Evolutionary conservation across 495 filamentous ascomycete species (phyloP), one percentile per base, ranked within the genome.

Genomic region (Hypoxylon lienhwacheense): DNA sequence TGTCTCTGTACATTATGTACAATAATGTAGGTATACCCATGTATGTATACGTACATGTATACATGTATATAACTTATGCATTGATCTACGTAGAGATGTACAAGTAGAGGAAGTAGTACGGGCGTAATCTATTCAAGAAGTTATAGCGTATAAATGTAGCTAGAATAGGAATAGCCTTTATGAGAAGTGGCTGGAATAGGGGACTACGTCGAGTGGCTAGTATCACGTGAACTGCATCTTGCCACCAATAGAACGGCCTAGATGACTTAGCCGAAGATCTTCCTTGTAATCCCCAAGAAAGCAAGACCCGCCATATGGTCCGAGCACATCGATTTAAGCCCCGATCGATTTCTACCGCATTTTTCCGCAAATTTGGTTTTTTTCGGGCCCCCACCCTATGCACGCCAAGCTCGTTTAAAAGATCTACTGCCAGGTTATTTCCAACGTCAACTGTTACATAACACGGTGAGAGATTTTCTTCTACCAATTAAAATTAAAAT

Each of bases 321-420:
- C 51, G 39, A 61, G 52, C 32, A 31, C 17, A 1, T 36, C 39
- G 52, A 61, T 56, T 56, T 37, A 61, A 48, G n/a, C n/a, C 50
- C 64, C 57, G 60, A 64, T 64, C 55, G 49, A 40, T 48, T 47
- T 47, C 19, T 22, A 44, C 20, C 44, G 8, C 28, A n/a, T 31
- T 31, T n/a, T 11, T 31, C 28, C n/a, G n/a, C n/a, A n/a, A n/a
- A n/a, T n/a, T n/a, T n/a, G n/a, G n/a, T n/a, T n/a, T n/a, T n/a
- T n/a, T n/a, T n/a, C n/a, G n/a, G n/a, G n/a, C n/a, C n/a, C n/a
- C n/a, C n/a, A n/a, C n/a, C n/a, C n/a, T n/a, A n/a, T n/a, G n/a
- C n/a, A n/a, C n/a, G n/a, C n/a, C n/a, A n/a, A n/a, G n/a, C n/a
- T n/a, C n/a, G n/a, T n/a, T n/a, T n/a, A n/a, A n/a, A n/a, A n/a